Evolutionary conservation across 495 filamentous ascomycete species (phyloP).

Genomic region (Penicillium samsonianum): DNA sequence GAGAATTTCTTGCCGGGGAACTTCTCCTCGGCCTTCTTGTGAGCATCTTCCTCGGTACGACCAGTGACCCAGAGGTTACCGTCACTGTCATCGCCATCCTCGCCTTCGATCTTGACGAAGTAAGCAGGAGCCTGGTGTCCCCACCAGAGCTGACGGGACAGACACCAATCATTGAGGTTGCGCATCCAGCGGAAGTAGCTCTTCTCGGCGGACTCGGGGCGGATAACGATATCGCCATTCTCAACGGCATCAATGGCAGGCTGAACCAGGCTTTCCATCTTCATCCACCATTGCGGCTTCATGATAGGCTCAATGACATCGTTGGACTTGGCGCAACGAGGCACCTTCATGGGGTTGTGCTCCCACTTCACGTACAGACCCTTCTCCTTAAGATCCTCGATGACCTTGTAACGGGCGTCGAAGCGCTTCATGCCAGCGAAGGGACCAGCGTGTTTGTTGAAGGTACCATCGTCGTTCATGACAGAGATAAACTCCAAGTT

Average conservation of each 20-base stretch:
- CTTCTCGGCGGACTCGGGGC: conserved; percentile 68
- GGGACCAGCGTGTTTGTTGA: conserved; percentile 63
- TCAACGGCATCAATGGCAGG: conserved; percentile 67
- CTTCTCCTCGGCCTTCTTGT: conserved; percentile 63
- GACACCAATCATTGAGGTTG: conserved; percentile 78
- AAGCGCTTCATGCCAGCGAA: conserved; percentile 73
- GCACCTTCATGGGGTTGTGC: conserved; percentile 79
- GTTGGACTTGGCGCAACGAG: conserved; percentile 69
- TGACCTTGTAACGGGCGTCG: conserved; percentile 70
- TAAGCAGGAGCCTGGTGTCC: conserved; percentile 79
- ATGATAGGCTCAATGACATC: conserved; percentile 80
- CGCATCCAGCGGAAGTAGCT: conserved; percentile 73
- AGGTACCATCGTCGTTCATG: conserved; percentile 61
- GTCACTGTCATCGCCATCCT: conserved; percentile 53
- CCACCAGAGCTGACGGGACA: conserved; percentile 85
- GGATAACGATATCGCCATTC: conserved; percentile 68
- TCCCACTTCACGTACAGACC: conserved; percentile 77
- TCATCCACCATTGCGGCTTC: conserved; percentile 81
- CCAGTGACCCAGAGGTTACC: conserved; percentile 69
- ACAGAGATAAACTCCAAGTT: conserved; percentile 55
- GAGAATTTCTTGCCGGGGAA: conserved; percentile 69
- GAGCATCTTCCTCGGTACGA: conserved; percentile 63
- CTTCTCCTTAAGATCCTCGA: conserved; percentile 66
- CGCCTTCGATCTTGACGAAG: conserved; percentile 67
- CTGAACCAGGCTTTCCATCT: conserved; percentile 59